A percentile compares a stretch with the other conserved stretches of the same genome.
Evolutionary conservation across 768 basidiomycete genomes (phyloP).

Genomic region (Krasilnikovozyma curviuscula): DNA sequence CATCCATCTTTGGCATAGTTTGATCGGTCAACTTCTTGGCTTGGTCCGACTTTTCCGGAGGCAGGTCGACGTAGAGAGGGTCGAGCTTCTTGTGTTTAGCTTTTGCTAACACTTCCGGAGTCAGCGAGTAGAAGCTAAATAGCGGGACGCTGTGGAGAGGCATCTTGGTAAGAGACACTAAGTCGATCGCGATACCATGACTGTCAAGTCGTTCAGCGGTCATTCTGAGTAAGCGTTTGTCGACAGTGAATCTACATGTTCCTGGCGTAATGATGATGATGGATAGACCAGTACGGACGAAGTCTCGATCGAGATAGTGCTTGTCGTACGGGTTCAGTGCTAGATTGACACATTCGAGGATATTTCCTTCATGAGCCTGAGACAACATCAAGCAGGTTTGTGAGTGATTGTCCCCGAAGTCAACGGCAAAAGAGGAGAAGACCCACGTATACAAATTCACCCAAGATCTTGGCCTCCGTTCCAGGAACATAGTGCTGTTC

Average conservation of each 20-base stretch:
- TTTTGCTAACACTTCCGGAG: conserved; percentile 28
- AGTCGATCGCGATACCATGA: conserved; percentile 75
- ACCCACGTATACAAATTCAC: conserved; percentile 25
- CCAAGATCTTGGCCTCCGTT: conserved; percentile 22
- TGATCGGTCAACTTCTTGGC: no score
- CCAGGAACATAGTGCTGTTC: conserved; percentile 63
- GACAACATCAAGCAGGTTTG: conserved; percentile 56
- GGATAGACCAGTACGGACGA: conserved; percentile 67
- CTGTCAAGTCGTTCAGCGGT: conserved; percentile 87
- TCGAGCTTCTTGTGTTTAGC: conserved; percentile 1
- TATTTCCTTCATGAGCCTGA: conserved; percentile 71
- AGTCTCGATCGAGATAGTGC: conserved; percentile 80
- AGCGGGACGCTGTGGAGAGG: conserved; percentile 86
- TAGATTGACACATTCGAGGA: conserved; percentile 88
- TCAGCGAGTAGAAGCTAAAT: conserved; percentile 56
- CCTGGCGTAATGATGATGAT: conserved; percentile 81
- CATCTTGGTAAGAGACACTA: conserved; percentile 72
- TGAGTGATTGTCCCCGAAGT: conserved; percentile 87
- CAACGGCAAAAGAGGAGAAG: conserved; percentile 20
- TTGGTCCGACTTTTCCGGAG: no score
- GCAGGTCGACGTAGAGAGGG: conserved; percentile 8
- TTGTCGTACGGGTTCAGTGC: conserved; percentile 81
- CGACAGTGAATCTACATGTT: conserved; percentile 79
- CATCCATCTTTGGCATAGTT: no score
- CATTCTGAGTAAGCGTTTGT: conserved; percentile 67